A percentile compares a stretch with the other conserved stretches of the same genome.
phyloP scores from a whole-genome alignment of 768 basidiomycete species.

The Tricholoma hemisulphureum region DNA sequence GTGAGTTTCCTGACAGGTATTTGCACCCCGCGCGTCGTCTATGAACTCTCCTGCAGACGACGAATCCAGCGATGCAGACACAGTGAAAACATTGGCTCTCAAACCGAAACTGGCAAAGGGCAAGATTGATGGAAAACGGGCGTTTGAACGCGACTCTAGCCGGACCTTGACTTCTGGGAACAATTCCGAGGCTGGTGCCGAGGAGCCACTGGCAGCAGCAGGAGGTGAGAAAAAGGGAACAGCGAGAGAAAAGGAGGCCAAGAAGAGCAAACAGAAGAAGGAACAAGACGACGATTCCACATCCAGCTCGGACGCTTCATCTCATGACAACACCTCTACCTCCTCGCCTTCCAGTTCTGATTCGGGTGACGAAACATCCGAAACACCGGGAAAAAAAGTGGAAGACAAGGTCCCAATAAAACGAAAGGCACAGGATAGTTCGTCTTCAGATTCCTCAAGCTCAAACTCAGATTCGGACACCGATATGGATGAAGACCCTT shows the following conservation, averaged over 20 bases:
- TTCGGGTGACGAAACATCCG: not conserved
- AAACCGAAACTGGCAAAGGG: constrained; percentile 11
- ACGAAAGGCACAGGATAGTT: not conserved
- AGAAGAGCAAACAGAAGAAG: constrained; percentile 12
- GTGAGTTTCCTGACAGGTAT: constrained; percentile 8
- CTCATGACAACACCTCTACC: not conserved
- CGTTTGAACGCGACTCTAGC: constrained; percentile 15
- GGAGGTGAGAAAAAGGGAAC: not conserved
- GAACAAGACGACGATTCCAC: not conserved
- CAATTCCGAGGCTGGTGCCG: constrained; percentile 7
- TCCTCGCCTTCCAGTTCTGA: not conserved
- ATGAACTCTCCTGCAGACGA: constrained; percentile 26
- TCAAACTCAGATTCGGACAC: constrained; percentile 7
- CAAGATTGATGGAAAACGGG: not conserved
- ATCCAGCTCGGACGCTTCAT: constrained; percentile 4
- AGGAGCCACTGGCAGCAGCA: not conserved
- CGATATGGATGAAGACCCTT: constrained; percentile 5
- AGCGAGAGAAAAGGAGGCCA: constrained; percentile 15
- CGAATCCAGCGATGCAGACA: constrained; percentile 34
- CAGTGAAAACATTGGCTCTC: constrained; percentile 1
- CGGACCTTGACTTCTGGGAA: constrained; percentile 20
- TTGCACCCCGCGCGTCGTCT: constrained; percentile 4
- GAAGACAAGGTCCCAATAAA: not conserved
- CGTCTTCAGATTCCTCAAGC: constrained; percentile 12
- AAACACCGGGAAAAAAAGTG: not conserved